Conservation (phyloP, 495 filamentous ascomycete genomes). For the Neurospora africana region DNA sequence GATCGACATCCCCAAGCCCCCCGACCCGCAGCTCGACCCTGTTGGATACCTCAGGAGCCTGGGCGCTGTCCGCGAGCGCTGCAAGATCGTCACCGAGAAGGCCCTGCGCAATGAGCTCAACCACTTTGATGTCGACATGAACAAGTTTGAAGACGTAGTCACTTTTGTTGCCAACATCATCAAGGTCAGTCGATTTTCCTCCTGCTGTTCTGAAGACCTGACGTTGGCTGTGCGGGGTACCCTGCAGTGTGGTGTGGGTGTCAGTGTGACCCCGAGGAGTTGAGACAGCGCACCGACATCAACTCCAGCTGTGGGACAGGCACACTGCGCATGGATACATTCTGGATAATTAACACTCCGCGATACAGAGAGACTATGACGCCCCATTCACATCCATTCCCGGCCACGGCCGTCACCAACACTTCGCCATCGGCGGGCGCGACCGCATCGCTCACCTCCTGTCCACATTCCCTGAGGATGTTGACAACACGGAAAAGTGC, state of each 20-base stretch:
- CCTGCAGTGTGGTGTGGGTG: conserved; percentile 3
- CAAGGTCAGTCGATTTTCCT: conserved; percentile 51
- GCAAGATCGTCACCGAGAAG: conserved; percentile 59
- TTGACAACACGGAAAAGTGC: conserved; percentile 62
- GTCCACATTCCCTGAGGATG: conserved; percentile 47
- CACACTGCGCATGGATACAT: background rate
- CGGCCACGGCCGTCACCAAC: conserved; percentile 79
- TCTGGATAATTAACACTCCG: conserved; percentile 6
- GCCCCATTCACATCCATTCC: conserved; percentile 79
- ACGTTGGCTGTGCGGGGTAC: background rate
- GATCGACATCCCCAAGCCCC: conserved; percentile 69
- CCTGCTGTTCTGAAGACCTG: background rate
- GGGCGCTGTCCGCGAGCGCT: conserved; percentile 75
- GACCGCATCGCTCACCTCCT: conserved; percentile 68
- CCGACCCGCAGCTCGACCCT: conserved; percentile 84
- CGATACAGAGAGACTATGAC: conserved; percentile 68
- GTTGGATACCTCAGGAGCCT: conserved; percentile 88
- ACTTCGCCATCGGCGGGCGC: conserved; percentile 75
- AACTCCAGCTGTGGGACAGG: background rate
- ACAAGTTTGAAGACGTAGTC: conserved; percentile 77
- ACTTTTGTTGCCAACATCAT: conserved; percentile 93
- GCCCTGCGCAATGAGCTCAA: conserved; percentile 68
- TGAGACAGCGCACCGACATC: background rate
- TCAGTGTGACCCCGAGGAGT: background rate
- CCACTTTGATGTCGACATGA: conserved; percentile 88